A percentile compares a stretch with the other conserved stretches of the same genome.
These are phyloP conservation scores for Leccinellum rugosiceps DNA, from an alignment of 768 basidiomycete species.

Conservation along the genomic window DNA sequence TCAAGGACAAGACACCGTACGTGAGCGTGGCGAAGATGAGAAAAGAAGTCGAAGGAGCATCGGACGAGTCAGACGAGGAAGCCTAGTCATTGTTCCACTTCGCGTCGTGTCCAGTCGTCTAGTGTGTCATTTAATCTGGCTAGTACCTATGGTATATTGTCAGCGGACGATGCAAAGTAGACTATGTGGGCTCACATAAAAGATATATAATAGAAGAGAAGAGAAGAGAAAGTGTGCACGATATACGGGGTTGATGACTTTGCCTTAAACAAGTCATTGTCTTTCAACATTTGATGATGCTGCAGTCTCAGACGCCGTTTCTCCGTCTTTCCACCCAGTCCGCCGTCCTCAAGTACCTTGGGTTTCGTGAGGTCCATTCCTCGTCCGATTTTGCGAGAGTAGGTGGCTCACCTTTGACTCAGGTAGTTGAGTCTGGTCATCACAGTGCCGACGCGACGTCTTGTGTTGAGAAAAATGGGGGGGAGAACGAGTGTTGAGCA, in stretches of 20 bases:
- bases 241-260: slow-evolving; percentile 42
- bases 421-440: slow-evolving; percentile 80
- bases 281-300: slow-evolving; percentile 71
- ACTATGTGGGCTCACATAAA: neutral
- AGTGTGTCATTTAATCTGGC: neutral
- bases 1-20: slow-evolving; percentile 65
- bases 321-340: slow-evolving; percentile 66
- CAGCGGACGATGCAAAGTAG: neutral
- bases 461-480: neutral
- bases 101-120: neutral
- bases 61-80: slow-evolving; percentile 35
- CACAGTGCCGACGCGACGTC: slow-evolving; percentile 57
- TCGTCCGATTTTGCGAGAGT: slow-evolving; percentile 77
- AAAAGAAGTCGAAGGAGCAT: slow-evolving; percentile 47
- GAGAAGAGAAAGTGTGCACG: neutral
- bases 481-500: neutral
- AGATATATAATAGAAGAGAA: neutral
- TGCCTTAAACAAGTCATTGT: slow-evolving; percentile 82
- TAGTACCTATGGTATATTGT: neutral
- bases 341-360: slow-evolving; percentile 61
- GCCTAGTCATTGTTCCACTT: neutral
- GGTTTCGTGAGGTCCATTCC: slow-evolving; percentile 69
- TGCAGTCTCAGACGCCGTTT: slow-evolving; percentile 53
- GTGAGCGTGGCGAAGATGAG: slow-evolving; percentile 58
- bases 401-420: slow-evolving; percentile 75